phyloP scores from a whole-genome alignment of 2,329 filamentous ascomycete genomes.

The Cadophora gregata region DNA sequence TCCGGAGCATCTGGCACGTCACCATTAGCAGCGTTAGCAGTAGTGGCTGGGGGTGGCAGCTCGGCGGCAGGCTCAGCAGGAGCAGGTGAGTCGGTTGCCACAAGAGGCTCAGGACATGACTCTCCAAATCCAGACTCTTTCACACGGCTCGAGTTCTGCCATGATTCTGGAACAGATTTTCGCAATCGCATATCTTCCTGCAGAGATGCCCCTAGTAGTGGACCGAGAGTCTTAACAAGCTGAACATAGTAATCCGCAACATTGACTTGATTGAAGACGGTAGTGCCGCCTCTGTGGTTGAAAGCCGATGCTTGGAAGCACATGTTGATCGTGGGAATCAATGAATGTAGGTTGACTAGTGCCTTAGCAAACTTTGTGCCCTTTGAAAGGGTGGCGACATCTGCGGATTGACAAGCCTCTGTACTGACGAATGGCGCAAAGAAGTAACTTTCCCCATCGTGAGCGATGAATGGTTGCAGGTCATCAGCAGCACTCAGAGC shows the following conservation, averaged over 20 bases:
- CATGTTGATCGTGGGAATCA: constrained; percentile 76
- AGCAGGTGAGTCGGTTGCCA: constrained; percentile 27
- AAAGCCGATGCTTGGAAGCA: constrained; percentile 67
- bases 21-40: constrained; percentile 11
- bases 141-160: constrained; percentile 48
- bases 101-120: constrained; percentile 24
- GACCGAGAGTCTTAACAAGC: constrained; percentile 78
- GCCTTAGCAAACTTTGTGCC: constrained; percentile 83
- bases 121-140: constrained; percentile 37
- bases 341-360: constrained; percentile 75
- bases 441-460: constrained; percentile 61
- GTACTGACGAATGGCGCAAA: constrained; percentile 70
- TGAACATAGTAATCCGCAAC: constrained; percentile 81
- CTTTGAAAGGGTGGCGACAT: constrained; percentile 54
- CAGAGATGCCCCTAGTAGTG: constrained; percentile 79
- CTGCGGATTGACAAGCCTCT: constrained; percentile 46
- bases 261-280: constrained; percentile 77
- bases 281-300: constrained; percentile 62
- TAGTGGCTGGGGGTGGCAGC: not conserved
- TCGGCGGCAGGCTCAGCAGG: constrained; percentile 18
- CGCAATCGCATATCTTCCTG: constrained; percentile 82
- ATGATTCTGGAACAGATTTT: constrained; percentile 73
- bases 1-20: not conserved
- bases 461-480: constrained; percentile 67
- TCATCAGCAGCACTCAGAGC: constrained; percentile 72